Evolutionary conservation across 345 rosid species (phyloP).

Genomic region (Pistacia vera): DNA sequence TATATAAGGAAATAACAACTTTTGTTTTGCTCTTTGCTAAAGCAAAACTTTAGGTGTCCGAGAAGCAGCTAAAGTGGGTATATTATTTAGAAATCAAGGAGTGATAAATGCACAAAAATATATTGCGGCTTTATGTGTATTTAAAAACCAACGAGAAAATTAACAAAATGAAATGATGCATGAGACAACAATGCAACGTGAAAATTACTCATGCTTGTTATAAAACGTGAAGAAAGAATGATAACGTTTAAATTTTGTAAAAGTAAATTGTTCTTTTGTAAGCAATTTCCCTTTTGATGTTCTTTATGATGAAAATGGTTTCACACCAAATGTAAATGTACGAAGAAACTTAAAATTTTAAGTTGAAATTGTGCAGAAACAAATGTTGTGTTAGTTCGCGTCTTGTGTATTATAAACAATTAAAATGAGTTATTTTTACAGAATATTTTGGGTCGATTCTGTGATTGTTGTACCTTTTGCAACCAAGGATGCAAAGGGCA

Average conservation of each 20-base stretch:
- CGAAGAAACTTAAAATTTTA: no score
- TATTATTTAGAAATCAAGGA: no score
- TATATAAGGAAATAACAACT: no score
- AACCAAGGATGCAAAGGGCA: no score
- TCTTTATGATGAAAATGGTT: not conserved
- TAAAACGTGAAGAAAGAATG: not conserved
- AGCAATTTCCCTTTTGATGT: not conserved
- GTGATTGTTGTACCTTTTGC: not conserved
- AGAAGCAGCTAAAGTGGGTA: no score
- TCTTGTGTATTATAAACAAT: not conserved
- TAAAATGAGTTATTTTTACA: not conserved
- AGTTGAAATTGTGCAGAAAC: no score
- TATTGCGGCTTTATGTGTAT: no score
- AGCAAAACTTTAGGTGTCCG: no score
- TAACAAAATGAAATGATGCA: not conserved
- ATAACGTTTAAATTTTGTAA: not conserved
- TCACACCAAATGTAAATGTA: not conserved
- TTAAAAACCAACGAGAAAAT: no score
- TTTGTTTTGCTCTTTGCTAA: no score
- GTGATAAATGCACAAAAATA: no score
- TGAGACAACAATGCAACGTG: not conserved
- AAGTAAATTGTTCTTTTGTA: not conserved
- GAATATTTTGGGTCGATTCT: not conserved
- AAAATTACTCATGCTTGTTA: not conserved
- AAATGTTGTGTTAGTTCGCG: no score